These are phyloP conservation scores for Crocinoboletus sp. DNA, from an alignment of 1,284 basidiomycete species.

Conservation along the genomic window DNA sequence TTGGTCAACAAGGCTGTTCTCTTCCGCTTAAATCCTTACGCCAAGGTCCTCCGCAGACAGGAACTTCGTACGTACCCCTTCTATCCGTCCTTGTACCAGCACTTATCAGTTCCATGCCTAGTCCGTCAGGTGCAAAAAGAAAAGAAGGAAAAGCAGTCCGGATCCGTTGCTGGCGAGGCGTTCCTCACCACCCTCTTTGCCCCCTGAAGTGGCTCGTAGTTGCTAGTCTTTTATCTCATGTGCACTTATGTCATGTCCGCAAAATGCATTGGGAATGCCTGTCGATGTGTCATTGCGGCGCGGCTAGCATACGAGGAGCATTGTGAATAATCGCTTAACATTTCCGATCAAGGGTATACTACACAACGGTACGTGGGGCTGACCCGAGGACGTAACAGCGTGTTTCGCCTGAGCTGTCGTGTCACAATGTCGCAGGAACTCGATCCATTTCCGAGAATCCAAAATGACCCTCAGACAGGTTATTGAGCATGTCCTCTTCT, in stretches of 20 bases:
- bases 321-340: too few species aligned
- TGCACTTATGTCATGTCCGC: constrained; percentile 17
- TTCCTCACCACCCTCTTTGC: constrained; percentile 88
- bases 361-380: neutral
- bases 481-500: constrained; percentile 61
- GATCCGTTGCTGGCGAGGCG: constrained; percentile 71
- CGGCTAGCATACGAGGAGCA: too few species aligned
- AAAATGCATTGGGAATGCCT: constrained; percentile 9
- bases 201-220: constrained; percentile 49
- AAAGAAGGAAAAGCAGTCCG: constrained; percentile 63
- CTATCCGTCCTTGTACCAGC: neutral
- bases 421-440: neutral
- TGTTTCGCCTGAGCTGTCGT: too few species aligned
- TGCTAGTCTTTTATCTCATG: constrained; percentile 9
- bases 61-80: constrained; percentile 66
- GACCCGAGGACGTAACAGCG: constrained; percentile 1
- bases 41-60: constrained; percentile 88
- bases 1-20: constrained; percentile 94
- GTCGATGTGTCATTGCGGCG: too few species aligned
- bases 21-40: constrained; percentile 99
- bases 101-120: constrained; percentile 28
- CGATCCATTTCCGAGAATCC: constrained; percentile 11
- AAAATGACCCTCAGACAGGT: constrained; percentile 39
- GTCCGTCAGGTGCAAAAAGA: constrained; percentile 69
- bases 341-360: too few species aligned